Percentiles rank a stretch among this genome's conserved stretches.
These are phyloP conservation scores for Hirsutella rhossiliensis DNA, from an alignment of 2,329 filamentous ascomycete genomes.

Conservation along the genomic window DNA sequence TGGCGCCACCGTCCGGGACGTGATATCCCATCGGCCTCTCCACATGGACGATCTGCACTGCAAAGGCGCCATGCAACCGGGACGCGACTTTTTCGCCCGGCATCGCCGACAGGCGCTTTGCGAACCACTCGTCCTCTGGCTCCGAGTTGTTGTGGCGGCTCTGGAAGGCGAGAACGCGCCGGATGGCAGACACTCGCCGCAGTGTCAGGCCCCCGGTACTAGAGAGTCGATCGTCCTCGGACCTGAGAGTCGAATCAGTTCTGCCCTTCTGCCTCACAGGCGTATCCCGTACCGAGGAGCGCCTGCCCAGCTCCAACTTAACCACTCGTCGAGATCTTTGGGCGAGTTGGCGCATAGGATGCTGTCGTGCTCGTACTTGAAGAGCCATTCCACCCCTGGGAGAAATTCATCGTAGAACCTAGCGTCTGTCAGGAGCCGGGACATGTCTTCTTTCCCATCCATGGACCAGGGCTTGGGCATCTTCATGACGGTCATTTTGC, in stretches of 20 bases:
- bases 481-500: conserved; percentile 38
- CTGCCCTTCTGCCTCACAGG: too few relatives aligned
- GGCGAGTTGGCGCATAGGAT: conserved; percentile 42
- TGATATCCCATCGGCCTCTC: conserved; percentile 44
- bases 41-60: conserved; percentile 36
- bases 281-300: conserved; percentile 28
- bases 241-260: conserved; percentile 12
- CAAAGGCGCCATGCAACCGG: conserved; percentile 27
- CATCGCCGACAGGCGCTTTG: conserved; percentile 31
- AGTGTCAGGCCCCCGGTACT: conserved; percentile 43
- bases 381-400: conserved; percentile 37
- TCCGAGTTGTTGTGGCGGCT: conserved; percentile 35
- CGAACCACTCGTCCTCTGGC: conserved; percentile 45
- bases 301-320: conserved; percentile 42
- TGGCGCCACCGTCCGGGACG: conserved; percentile 28
- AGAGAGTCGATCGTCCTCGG: conserved; percentile 29
- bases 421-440: conserved; percentile 33
- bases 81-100: conserved; percentile 35
- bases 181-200: conserved; percentile 38
- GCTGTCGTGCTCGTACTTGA: conserved; percentile 43
- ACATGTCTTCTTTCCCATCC: conserved; percentile 33
- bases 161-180: conserved; percentile 34
- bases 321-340: conserved; percentile 39
- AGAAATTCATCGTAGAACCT: conserved; percentile 41
- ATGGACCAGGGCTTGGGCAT: conserved; percentile 36